phyloP scores from a whole-genome alignment of 2,329 filamentous ascomycete species.

The Podosphaera fusca region DNA sequence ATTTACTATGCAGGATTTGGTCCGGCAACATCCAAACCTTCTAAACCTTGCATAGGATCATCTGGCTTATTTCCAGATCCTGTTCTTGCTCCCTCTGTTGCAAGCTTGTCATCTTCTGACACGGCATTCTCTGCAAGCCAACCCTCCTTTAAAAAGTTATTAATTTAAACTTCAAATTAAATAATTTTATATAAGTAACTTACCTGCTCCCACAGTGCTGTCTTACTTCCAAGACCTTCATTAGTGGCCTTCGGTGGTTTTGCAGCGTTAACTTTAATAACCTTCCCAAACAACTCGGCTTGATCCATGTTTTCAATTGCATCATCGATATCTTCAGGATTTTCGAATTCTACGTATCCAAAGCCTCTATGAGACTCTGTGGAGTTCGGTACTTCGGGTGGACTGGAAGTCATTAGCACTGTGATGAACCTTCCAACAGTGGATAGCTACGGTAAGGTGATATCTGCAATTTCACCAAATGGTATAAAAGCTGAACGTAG shows the following conservation, averaged over 20 bases:
- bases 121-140: conserved; percentile 80
- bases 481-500: conserved; percentile 85
- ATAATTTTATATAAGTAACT: conserved; percentile 12
- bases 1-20: conserved; percentile 44
- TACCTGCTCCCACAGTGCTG: conserved; percentile 93
- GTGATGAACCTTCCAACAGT: background rate
- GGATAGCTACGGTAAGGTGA: conserved; percentile 42
- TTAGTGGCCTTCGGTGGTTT: conserved; percentile 78
- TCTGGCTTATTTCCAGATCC: conserved; percentile 31
- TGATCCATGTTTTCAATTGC: conserved; percentile 99
- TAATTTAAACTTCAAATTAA: conserved; percentile 1
- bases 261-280: conserved; percentile 77
- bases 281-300: conserved; percentile 75
- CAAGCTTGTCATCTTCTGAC: conserved; percentile 51
- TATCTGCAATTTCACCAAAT: conserved; percentile 85
- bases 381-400: conserved; percentile 60
- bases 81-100: conserved; percentile 29
- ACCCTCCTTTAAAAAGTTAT: conserved; percentile 41
- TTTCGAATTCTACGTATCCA: conserved; percentile 87
- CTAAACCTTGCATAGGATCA: conserved; percentile 90
- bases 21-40: conserved; percentile 81
- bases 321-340: conserved; percentile 65
- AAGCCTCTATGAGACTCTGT: conserved; percentile 72
- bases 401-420: conserved; percentile 18
- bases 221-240: conserved; percentile 78